phyloP scores from a whole-genome alignment of 2,329 filamentous ascomycete genomes.

The Mycosphaerella arachidis region DNA sequence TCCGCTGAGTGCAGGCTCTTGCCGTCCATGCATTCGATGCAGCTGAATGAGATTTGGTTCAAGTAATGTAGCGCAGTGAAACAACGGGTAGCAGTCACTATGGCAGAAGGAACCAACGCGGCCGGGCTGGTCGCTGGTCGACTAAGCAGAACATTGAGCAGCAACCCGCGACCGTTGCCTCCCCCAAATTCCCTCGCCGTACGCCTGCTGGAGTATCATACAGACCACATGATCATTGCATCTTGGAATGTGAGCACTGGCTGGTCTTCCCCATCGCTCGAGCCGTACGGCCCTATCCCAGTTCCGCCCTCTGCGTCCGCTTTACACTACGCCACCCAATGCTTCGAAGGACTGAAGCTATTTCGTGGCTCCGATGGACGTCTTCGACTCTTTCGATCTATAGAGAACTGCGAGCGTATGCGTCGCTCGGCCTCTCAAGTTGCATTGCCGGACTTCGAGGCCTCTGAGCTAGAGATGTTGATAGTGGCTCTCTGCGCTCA shows the following conservation, averaged over 20 bases:
- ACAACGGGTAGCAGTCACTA: no score
- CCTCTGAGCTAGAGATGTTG: conserved; percentile 66
- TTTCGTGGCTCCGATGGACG: conserved; percentile 63
- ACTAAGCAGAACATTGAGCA: conserved; percentile 35
- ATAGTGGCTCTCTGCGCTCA: conserved; percentile 65
- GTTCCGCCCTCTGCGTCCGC: conserved; percentile 75
- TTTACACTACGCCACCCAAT: conserved; percentile 83
- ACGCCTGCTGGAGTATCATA: conserved; percentile 46
- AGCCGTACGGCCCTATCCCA: conserved; percentile 69
- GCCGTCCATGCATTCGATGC: no score
- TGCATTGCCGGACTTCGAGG: conserved; percentile 67
- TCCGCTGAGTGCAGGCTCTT: no score
- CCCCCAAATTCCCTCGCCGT: conserved; percentile 36
- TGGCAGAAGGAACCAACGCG: no score
- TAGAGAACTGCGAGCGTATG: conserved; percentile 45
- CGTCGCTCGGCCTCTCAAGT: conserved; percentile 55
- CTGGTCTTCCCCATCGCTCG: conserved; percentile 68
- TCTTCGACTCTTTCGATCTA: conserved; percentile 62
- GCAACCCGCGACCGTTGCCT: conserved; percentile 10
- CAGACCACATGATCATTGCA: conserved; percentile 82
- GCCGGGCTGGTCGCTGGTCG: conserved; percentile 11
- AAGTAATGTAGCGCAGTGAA: no score
- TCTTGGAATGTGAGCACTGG: conserved; percentile 61
- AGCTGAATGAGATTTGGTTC: no score
- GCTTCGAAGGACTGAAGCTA: conserved; percentile 80